phyloP scores from a whole-genome alignment of 768 basidiomycete species.

The Mycena haematopus region DNA sequence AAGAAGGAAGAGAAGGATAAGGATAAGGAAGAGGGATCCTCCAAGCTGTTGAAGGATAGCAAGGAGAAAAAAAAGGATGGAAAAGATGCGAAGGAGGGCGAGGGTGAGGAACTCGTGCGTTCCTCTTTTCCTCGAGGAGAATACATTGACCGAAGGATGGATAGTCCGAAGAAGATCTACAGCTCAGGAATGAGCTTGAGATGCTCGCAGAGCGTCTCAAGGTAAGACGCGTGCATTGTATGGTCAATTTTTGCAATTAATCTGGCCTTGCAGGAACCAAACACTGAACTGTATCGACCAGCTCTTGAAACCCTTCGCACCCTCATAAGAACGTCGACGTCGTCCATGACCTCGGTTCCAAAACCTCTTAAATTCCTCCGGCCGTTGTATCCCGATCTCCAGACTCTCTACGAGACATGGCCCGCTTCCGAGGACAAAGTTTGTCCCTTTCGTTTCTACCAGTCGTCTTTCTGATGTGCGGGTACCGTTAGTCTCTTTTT shows the following conservation, averaged over 20 bases:
- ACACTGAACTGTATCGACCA: constrained; percentile 83
- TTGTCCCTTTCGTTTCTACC: constrained; percentile 8
- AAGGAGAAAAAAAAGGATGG: constrained; percentile 57
- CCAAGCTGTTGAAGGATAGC: constrained; percentile 60
- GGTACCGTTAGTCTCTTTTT: constrained; percentile 80
- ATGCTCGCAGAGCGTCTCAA: constrained; percentile 95
- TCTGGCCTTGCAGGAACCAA: constrained; percentile 71
- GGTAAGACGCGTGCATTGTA: constrained; percentile 48
- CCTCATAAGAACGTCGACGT: constrained; percentile 86
- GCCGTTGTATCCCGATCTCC: constrained; percentile 89
- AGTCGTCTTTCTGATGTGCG: constrained; percentile 9
- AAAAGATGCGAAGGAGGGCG: constrained; percentile 60
- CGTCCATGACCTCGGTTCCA: constrained; percentile 98
- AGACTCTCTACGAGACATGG: constrained; percentile 85
- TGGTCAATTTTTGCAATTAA: constrained; percentile 25
- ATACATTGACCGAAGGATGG: constrained; percentile 17
- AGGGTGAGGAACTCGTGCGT: constrained; percentile 84
- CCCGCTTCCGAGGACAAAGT: constrained; percentile 80
- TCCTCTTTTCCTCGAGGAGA: constrained; percentile 4
- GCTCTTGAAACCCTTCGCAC: constrained; percentile 94
- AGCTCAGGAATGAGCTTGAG: constrained; percentile 92
- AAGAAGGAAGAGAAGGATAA: constrained; percentile 63
- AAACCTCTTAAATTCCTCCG: constrained; percentile 98
- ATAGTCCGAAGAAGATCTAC: constrained; percentile 94
- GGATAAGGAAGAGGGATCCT: constrained; percentile 61